These are phyloP conservation scores for Suillus hirtellus DNA, from an alignment of 768 basidiomycete species.

Conservation along the genomic window DNA sequence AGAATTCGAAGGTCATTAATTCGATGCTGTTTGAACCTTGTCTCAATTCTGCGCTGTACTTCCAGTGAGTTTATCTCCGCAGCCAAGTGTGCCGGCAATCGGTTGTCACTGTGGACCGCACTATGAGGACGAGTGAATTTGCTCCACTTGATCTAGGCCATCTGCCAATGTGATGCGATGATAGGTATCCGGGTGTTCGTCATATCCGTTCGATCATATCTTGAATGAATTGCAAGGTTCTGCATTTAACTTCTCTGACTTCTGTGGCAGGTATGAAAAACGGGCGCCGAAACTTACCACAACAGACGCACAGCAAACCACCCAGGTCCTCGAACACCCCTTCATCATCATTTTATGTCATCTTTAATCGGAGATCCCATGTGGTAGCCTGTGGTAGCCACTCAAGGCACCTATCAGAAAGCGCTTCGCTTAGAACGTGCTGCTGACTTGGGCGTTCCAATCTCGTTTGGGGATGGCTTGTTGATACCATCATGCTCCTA, in stretches of 20 bases:
- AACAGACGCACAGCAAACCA: not conserved
- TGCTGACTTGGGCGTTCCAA: not conserved
- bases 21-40: conserved; percentile 12
- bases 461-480: not conserved
- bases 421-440: not conserved
- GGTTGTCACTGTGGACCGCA: too few species aligned
- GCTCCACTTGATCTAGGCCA: not conserved
- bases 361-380: not conserved
- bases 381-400: not conserved
- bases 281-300: conserved; percentile 18
- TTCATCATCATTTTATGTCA: conserved; percentile 6
- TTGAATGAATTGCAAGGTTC: conserved; percentile 14
- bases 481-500: not conserved
- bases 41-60: too few species aligned
- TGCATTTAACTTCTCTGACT: not conserved
- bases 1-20: conserved; percentile 4
- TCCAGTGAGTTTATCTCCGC: not conserved
- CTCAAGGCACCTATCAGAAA: conserved; percentile 1
- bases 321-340: conserved; percentile 25
- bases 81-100: not conserved
- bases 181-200: not conserved
- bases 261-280: conserved; percentile 15
- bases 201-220: conserved; percentile 13
- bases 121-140: not conserved
- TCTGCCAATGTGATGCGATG: not conserved